Evolutionary conservation across 164 flowering plant species (phyloP).

Genomic region (Stephania yunnanensis): DNA sequence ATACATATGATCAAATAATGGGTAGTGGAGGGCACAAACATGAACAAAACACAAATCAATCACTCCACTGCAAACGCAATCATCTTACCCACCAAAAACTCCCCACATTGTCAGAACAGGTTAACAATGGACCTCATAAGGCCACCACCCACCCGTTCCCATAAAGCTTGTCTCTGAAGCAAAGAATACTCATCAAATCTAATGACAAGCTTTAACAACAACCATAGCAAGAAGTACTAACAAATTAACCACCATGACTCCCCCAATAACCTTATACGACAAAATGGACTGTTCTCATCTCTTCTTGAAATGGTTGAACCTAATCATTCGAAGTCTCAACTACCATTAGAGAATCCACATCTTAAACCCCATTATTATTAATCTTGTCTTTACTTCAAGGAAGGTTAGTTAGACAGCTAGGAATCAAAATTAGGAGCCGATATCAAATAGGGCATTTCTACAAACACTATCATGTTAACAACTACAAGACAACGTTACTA

Average conservation of each 20-base stretch:
- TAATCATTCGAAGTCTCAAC: neutral
- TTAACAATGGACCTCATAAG: neutral
- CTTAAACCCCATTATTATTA: neutral
- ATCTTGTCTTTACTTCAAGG: neutral
- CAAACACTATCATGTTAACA: neutral
- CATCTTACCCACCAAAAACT: conserved; percentile 3
- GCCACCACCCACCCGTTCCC: neutral
- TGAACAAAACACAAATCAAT: neutral
- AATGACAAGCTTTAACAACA: neutral
- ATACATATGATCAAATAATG: neutral
- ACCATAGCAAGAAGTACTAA: neutral
- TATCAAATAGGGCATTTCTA: too few species aligned
- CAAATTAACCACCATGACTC: neutral
- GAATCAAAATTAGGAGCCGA: neutral
- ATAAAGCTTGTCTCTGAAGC: conserved; percentile 9
- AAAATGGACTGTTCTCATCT: neutral
- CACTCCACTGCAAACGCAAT: neutral
- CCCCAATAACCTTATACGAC: neutral
- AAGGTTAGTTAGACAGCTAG: neutral
- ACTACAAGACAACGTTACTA: neutral
- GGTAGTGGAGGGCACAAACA: neutral
- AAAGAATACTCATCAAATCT: neutral
- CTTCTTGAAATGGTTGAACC: neutral
- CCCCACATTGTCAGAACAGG: neutral
- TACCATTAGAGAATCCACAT: neutral